Evolutionary conservation across 768 basidiomycete genomes (phyloP).

Genomic region (Suillus bovinus): DNA sequence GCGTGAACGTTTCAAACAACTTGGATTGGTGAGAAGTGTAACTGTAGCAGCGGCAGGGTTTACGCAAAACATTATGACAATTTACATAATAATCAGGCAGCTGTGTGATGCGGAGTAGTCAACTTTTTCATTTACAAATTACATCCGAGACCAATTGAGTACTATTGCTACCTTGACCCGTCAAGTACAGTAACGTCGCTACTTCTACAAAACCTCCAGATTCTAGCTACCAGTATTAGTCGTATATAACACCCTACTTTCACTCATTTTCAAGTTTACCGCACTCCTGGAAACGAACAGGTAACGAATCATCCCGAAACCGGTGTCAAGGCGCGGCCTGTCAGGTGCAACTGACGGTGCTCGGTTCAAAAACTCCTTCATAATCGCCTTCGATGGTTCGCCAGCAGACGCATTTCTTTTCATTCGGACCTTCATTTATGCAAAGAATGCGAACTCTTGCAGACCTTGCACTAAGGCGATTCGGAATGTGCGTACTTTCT

Average conservation of each 20-base stretch:
- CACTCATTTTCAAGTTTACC: background rate
- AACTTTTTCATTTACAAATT: background rate
- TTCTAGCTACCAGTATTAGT: too few species aligned
- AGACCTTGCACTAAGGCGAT: constrained; percentile 61
- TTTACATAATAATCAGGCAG: background rate
- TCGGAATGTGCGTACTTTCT: constrained; percentile 70
- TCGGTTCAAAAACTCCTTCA: constrained; percentile 4
- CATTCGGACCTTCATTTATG: constrained; percentile 20
- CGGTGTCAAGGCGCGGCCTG: constrained; percentile 3
- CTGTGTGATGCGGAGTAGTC: background rate
- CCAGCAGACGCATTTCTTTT: constrained; percentile 20
- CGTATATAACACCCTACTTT: background rate
- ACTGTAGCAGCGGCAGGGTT: background rate
- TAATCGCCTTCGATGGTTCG: constrained; percentile 23
- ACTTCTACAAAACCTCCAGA: background rate
- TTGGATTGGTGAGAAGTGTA: background rate
- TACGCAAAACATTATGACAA: too few species aligned
- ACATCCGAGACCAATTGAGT: background rate
- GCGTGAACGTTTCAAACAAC: background rate
- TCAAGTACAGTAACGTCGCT: background rate
- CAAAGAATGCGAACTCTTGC: constrained; percentile 41
- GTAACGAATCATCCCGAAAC: background rate
- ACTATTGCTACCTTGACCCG: background rate
- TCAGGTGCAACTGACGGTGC: background rate
- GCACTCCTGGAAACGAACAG: background rate